These are phyloP conservation scores for Zychaea mexicana DNA, from an alignment of 371 early-diverging fungal genomes.

Conservation along the genomic window DNA sequence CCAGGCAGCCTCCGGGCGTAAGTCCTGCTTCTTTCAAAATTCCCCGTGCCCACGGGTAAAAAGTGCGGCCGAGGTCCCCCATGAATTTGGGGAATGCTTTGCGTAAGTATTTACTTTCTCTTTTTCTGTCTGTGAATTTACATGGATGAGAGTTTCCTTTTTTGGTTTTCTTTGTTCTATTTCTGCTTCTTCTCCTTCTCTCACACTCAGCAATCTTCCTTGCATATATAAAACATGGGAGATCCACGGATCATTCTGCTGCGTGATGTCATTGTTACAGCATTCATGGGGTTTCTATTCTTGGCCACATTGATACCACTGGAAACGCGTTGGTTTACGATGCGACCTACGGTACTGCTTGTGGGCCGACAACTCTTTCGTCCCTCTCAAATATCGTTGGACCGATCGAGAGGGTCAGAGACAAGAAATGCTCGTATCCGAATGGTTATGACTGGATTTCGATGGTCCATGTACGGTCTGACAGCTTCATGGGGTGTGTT, in stretches of 20 bases:
- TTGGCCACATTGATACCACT: constrained; percentile 46
- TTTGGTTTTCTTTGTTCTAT: too few species aligned
- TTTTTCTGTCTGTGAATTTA: too few species aligned
- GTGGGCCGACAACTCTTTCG: constrained; percentile 36
- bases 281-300: constrained; percentile 43
- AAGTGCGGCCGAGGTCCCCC: too few species aligned
- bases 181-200: too few species aligned
- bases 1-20: too few species aligned
- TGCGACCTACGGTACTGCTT: constrained; percentile 36
- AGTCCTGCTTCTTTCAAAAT: too few species aligned
- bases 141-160: too few species aligned
- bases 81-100: too few species aligned
- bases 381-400: constrained; percentile 12
- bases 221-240: constrained; percentile 8
- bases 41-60: too few species aligned
- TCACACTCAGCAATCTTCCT: too few species aligned
- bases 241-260: constrained; percentile 45
- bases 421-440: neutral
- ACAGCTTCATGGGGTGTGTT: neutral
- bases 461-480: neutral
- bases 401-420: neutral
- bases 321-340: constrained; percentile 31
- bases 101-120: too few species aligned
- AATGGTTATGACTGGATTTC: constrained; percentile 3
- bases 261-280: constrained; percentile 46